Conservation (phyloP, 441 rosid genomes). For the Adansonia gregorii region DNA sequence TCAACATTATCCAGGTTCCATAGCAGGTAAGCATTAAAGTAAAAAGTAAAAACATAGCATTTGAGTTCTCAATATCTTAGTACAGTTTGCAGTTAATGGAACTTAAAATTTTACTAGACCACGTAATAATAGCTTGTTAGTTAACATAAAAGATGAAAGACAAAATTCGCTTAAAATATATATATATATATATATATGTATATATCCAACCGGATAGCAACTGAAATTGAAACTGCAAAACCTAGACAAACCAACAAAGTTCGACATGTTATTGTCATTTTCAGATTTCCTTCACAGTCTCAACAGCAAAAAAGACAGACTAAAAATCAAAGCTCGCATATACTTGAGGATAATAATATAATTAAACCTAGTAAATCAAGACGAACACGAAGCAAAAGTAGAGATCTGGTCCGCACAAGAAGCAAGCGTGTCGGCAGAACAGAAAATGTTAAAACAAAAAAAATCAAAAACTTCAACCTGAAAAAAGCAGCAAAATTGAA, state of each 20-base stretch:
- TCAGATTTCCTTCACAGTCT: constrained; percentile 5
- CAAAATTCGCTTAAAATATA: neutral
- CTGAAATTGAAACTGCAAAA: constrained; percentile 10
- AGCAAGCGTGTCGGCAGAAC: constrained; percentile 7
- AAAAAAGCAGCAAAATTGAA: constrained; percentile 20
- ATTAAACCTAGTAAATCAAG: neutral
- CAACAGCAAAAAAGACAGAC: neutral
- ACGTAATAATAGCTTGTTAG: neutral
- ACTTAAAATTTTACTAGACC: neutral
- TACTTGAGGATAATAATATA: constrained; percentile 12
- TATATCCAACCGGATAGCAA: neutral
- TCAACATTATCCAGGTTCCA: constrained; percentile 3
- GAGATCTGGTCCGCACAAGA: constrained; percentile 28
- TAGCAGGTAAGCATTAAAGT: no score
- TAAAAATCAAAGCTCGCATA: constrained; percentile 17
- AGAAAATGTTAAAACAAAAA: neutral
- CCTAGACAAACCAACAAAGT: neutral
- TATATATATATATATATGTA: neutral
- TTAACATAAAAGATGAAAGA: neutral
- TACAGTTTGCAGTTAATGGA: neutral
- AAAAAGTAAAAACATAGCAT: neutral
- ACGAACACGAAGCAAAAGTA: constrained; percentile 21
- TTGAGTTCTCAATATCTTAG: neutral
- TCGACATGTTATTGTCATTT: neutral
- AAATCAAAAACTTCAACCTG: constrained; percentile 27